A percentile compares a stretch with the other conserved stretches of the same genome.
These are phyloP conservation scores for Lagerstroemia fauriei DNA, from an alignment of 441 rosid species.

Conservation along the genomic window DNA sequence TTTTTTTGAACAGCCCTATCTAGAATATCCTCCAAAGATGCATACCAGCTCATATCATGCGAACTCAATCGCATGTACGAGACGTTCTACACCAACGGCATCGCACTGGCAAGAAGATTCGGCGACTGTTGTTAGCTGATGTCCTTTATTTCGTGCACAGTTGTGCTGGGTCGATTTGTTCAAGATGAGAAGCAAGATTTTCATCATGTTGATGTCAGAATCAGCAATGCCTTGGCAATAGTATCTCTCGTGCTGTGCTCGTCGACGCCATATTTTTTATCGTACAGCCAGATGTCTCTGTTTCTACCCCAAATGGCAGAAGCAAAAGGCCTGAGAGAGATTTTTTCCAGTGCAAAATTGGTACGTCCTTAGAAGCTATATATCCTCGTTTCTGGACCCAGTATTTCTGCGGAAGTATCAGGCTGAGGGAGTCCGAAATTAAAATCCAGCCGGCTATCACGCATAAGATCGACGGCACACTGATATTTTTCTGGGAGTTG, in stretches of 20 bases:
- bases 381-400: too few relatives aligned
- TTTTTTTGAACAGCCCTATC: too few relatives aligned
- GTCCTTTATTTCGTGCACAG: conserved; percentile 28
- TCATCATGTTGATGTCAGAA: conserved; percentile 34
- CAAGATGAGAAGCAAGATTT: conserved; percentile 25
- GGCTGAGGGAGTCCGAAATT: neutral
- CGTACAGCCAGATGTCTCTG: neutral
- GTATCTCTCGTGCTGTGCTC: conserved; percentile 40
- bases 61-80: conserved; percentile 1
- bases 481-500: conserved; percentile 27
- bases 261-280: neutral
- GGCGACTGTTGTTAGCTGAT: conserved; percentile 31
- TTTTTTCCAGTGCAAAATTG: too few relatives aligned
- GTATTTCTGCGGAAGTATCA: neutral
- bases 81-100: conserved; percentile 46
- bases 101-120: conserved; percentile 1
- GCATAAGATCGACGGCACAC: conserved; percentile 16
- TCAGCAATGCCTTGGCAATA: conserved; percentile 48
- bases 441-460: neutral
- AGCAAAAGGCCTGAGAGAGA: too few relatives aligned
- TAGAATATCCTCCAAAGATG: neutral
- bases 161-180: conserved; percentile 33
- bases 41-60: neutral
- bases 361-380: too few relatives aligned
- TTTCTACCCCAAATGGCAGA: neutral